Percentiles rank a stretch among this genome's conserved stretches.
These are phyloP conservation scores for Salix viminalis DNA, from an alignment of 345 rosid genomes.

Conservation along the genomic window DNA sequence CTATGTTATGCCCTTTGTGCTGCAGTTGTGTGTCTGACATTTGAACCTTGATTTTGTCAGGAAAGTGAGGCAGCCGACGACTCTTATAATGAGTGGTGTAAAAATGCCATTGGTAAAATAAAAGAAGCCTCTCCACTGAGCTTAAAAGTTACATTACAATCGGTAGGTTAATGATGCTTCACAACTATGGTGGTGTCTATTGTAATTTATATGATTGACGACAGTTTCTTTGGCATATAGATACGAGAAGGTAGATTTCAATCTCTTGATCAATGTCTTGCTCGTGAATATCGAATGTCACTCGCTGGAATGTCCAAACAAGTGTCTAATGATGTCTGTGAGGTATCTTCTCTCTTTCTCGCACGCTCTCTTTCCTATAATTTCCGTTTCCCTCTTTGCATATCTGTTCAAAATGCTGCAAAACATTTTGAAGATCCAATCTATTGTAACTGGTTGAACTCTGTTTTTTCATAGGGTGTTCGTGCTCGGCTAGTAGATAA, in stretches of 20 bases:
- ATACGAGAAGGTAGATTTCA: constrained; percentile 89
- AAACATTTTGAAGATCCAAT: neutral
- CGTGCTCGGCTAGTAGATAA: constrained; percentile 74
- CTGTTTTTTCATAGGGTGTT: constrained; percentile 49
- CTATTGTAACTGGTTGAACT: constrained; percentile 2
- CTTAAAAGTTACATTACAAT: constrained; percentile 73
- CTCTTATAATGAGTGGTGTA: constrained; percentile 59
- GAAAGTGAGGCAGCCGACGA: constrained; percentile 49
- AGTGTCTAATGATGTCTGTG: constrained; percentile 70
- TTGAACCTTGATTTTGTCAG: constrained; percentile 26
- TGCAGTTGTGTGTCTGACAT: neutral
- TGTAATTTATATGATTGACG: neutral
- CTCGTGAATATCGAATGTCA: constrained; percentile 71
- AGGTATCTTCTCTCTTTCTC: constrained; percentile 40
- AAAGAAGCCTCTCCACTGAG: constrained; percentile 91
- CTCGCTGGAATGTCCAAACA: constrained; percentile 46
- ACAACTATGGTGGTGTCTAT: constrained; percentile 8
- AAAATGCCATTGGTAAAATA: constrained; percentile 47
- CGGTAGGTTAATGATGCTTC: constrained; percentile 46
- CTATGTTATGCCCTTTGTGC: neutral
- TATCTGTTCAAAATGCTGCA: neutral
- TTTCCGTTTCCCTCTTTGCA: neutral
- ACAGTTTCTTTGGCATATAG: constrained; percentile 29
- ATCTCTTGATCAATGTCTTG: constrained; percentile 78
- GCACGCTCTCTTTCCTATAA: neutral